Conservation (phyloP, 306 rosid species). For the Prunus persica region DNA sequence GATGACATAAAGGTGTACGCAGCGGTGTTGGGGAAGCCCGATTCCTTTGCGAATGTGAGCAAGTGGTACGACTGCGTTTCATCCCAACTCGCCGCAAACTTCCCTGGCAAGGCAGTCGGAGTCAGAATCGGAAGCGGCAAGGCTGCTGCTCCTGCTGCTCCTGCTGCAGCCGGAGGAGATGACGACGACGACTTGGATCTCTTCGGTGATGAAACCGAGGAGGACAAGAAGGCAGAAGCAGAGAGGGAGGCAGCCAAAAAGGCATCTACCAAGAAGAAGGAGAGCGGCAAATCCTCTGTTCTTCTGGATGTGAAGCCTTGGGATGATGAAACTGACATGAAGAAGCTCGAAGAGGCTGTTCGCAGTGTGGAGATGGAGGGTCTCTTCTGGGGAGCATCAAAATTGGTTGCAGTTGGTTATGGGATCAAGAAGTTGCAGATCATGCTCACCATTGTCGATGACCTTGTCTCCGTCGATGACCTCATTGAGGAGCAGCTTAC, state of each 20-base stretch:
- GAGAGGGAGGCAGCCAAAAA: constrained; percentile 80
- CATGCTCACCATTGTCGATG: constrained; percentile 80
- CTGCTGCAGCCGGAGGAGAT: constrained; percentile 51
- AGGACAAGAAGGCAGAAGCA: constrained; percentile 83
- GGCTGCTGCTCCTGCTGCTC: constrained; percentile 43
- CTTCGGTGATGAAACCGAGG: constrained; percentile 93
- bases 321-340: constrained; percentile 96
- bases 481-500: constrained; percentile 78
- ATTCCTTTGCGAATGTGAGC: constrained; percentile 48
- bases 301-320: constrained; percentile 91
- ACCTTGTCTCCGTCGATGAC: constrained; percentile 76
- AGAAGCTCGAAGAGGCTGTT: constrained; percentile 87
- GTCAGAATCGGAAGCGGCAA: constrained; percentile 45
- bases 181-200: constrained; percentile 83
- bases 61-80: constrained; percentile 71
- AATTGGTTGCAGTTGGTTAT: constrained; percentile 77
- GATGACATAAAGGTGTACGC: constrained; percentile 81
- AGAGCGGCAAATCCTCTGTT: constrained; percentile 88
- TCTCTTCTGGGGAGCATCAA: constrained; percentile 89
- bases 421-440: constrained; percentile 89
- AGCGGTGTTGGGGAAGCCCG: constrained; percentile 55
- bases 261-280: constrained; percentile 76
- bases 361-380: constrained; percentile 71
- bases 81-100: constrained; percentile 53
- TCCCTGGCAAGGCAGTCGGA: constrained; percentile 77